A percentile compares a stretch with the other conserved stretches of the same genome.
phyloP scores from a whole-genome alignment of 805 yeast genomes.

The Tetrapisispora iriomotensis region DNA sequence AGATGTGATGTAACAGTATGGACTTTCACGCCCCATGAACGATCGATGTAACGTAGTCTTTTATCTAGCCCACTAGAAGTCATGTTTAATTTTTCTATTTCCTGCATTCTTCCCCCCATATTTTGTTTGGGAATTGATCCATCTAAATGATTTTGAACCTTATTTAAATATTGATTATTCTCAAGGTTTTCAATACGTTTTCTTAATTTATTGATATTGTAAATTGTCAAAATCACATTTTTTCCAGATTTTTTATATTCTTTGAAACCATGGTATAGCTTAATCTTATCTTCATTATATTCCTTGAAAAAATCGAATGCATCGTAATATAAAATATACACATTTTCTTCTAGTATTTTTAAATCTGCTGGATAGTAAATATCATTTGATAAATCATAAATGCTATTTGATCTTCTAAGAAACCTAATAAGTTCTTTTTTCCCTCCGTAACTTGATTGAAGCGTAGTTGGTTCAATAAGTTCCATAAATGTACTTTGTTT shows the following conservation, averaged over 20 bases:
- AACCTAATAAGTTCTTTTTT: constrained; percentile 40
- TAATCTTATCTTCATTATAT: constrained; percentile 23
- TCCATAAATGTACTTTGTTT: constrained; percentile 13
- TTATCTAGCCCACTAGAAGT: constrained; percentile 30
- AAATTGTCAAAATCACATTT: constrained; percentile 36
- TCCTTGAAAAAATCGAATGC: constrained; percentile 36
- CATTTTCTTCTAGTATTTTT: constrained; percentile 35
- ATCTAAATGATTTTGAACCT: constrained; percentile 26
- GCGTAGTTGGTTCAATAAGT: constrained; percentile 19
- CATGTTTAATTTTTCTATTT: constrained; percentile 11
- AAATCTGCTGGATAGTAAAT: constrained; percentile 45
- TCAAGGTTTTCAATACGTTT: constrained; percentile 36
- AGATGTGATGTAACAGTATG: constrained; percentile 34
- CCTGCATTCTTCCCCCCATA: constrained; percentile 9
- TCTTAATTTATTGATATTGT: constrained; percentile 40
- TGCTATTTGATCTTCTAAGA: constrained; percentile 40
- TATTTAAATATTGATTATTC: constrained; percentile 36
- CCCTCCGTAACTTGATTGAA: constrained; percentile 15
- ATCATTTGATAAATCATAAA: constrained; percentile 40
- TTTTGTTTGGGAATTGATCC: constrained; percentile 2
- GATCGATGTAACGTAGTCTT: constrained; percentile 37
- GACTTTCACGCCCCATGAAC: constrained; percentile 38
- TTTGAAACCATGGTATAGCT: constrained; percentile 18
- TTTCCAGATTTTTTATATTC: constrained; percentile 18
- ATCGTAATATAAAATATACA: constrained; percentile 36